phyloP scores from a whole-genome alignment of 1,284 basidiomycete genomes.

The Heterobasidion annosum region DNA sequence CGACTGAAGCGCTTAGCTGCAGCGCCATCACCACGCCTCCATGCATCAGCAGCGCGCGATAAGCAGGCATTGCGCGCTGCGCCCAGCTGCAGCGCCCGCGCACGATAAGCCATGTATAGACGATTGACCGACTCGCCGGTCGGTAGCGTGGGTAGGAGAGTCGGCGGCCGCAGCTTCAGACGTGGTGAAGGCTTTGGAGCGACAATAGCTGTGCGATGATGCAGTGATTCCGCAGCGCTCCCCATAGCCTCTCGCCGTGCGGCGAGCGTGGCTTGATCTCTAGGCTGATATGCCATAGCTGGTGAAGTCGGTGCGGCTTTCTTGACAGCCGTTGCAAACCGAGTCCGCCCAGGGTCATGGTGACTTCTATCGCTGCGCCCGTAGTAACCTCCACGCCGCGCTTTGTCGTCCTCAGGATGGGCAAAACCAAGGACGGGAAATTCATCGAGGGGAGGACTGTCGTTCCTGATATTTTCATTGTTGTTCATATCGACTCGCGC shows the following conservation, averaged over 20 bases:
- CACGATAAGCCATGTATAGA: constrained; percentile 84
- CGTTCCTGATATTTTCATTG: constrained; percentile 23
- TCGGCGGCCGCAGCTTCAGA: constrained; percentile 74
- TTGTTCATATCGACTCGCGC: constrained; percentile 55
- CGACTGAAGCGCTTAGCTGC: constrained; percentile 89
- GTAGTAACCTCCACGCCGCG: constrained; percentile 28
- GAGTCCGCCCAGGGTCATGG: constrained; percentile 71
- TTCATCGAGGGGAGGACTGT: constrained; percentile 61
- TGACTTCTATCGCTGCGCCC: constrained; percentile 32
- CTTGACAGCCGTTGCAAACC: constrained; percentile 81
- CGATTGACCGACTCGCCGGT: constrained; percentile 75
- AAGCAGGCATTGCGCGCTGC: constrained; percentile 91
- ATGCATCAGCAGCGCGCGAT: constrained; percentile 93
- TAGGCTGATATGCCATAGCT: constrained; percentile 15
- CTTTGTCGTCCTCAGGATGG: constrained; percentile 35
- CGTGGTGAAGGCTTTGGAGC: constrained; percentile 82
- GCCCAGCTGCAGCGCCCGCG: constrained; percentile 81
- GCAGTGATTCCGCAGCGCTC: constrained; percentile 48
- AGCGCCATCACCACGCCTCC: constrained; percentile 89
- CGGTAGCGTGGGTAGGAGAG: constrained; percentile 79
- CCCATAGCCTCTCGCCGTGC: constrained; percentile 49
- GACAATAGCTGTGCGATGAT: constrained; percentile 59
- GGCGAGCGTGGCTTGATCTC: constrained; percentile 27
- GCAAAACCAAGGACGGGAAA: constrained; percentile 66
- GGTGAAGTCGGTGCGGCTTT: constrained; percentile 31